Evolutionary conservation across 2,329 filamentous ascomycete species (phyloP).

Genomic region (Cladobotryum protrusum): DNA sequence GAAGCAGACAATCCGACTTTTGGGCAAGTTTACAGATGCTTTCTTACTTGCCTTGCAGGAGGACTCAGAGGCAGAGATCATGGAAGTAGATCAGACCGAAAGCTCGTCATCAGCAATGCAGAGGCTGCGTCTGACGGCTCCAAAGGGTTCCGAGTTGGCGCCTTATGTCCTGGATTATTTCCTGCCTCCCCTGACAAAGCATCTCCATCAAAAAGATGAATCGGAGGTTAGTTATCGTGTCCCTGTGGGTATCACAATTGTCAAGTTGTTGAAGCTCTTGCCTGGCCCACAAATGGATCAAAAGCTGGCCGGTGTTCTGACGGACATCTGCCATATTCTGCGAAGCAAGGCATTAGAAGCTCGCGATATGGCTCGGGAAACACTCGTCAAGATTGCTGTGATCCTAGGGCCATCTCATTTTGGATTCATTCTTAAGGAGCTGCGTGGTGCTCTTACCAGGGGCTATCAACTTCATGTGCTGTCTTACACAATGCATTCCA

Average conservation of each 20-base stretch:
- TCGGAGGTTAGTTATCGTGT: conserved; percentile 88
- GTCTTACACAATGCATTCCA: conserved; percentile 89
- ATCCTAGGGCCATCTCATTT: conserved; percentile 79
- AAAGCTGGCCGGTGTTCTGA: conserved; percentile 74
- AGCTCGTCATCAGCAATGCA: conserved; percentile 21
- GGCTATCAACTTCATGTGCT: conserved; percentile 94
- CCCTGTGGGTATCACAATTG: conserved; percentile 79
- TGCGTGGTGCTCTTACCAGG: conserved; percentile 72
- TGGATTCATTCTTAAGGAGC: conserved; percentile 87
- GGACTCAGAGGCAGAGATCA: conserved; percentile 30
- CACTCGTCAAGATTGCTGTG: conserved; percentile 74
- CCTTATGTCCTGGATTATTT: conserved; percentile 69
- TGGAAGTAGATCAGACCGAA: conserved; percentile 35
- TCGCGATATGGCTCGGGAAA: conserved; percentile 84
- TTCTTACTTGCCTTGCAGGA: conserved; percentile 51
- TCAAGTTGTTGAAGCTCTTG: conserved; percentile 79
- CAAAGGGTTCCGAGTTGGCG: conserved; percentile 59
- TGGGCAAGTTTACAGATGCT: conserved; percentile 76
- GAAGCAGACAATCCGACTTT: conserved; percentile 76
- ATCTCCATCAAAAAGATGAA: conserved; percentile 92
- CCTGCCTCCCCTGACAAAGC: conserved; percentile 71
- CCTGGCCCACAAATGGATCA: conserved; percentile 66
- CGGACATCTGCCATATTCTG: conserved; percentile 89
- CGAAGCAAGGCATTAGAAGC: conserved; percentile 84
- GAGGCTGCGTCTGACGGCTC: conserved; percentile 59